phyloP scores from a whole-genome alignment of 2,329 filamentous ascomycete species.

The Verticillium albo-atrum region DNA sequence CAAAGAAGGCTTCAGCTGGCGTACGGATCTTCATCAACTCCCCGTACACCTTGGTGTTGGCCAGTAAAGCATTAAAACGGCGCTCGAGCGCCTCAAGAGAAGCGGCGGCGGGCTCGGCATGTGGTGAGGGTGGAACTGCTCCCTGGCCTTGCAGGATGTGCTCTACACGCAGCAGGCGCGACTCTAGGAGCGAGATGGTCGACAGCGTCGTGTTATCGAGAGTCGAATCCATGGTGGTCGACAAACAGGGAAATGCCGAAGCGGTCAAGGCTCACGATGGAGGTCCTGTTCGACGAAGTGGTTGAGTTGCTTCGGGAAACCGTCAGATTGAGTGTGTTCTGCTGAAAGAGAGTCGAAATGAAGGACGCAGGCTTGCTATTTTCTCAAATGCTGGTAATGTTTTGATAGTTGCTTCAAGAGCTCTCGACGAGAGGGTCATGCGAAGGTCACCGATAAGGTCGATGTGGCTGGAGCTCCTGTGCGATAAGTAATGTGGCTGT shows the following conservation, averaged over 20 bases:
- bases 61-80: constrained; percentile 45
- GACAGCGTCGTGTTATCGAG: constrained; percentile 49
- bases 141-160: constrained; percentile 48
- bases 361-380: no score
- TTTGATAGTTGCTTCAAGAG: no score
- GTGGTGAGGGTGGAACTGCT: not conserved
- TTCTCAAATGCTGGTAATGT: no score
- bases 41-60: constrained; percentile 50
- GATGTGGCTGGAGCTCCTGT: not conserved
- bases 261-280: not conserved
- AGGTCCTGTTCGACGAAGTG: no score
- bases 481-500: not conserved
- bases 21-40: constrained; percentile 58
- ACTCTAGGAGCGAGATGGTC: constrained; percentile 53
- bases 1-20: constrained; percentile 13
- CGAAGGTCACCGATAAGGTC: not conserved
- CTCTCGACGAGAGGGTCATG: not conserved
- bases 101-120: constrained; percentile 20
- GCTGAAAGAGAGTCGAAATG: no score
- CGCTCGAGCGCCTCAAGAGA: constrained; percentile 48
- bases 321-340: no score
- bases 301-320: not conserved
- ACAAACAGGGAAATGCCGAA: no score
- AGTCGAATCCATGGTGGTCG: constrained; percentile 24
- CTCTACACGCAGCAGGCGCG: constrained; percentile 55